These are phyloP conservation scores for Colletotrichum graminicola DNA, from an alignment of 2,329 filamentous ascomycete species.

Conservation along the genomic window DNA sequence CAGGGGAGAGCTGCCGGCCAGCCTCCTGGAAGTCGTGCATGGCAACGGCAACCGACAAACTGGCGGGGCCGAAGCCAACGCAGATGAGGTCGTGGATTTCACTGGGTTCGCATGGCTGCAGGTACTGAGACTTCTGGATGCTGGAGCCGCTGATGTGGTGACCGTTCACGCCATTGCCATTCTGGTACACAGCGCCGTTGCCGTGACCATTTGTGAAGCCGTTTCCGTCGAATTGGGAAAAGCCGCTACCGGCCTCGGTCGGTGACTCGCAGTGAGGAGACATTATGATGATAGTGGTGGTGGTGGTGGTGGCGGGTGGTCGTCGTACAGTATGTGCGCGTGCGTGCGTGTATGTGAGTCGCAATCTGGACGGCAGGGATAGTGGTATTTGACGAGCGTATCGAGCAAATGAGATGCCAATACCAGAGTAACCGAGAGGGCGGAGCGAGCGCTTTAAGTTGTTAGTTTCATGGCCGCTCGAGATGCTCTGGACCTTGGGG, in stretches of 20 bases:
- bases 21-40: constrained; percentile 81
- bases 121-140: constrained; percentile 52
- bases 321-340: not conserved
- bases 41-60: constrained; percentile 88
- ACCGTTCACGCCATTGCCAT: constrained; percentile 38
- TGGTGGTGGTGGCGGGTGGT: constrained; percentile 1
- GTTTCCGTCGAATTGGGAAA: constrained; percentile 43
- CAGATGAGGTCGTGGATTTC: constrained; percentile 88
- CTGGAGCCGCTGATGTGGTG: constrained; percentile 22
- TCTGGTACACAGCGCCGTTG: constrained; percentile 31
- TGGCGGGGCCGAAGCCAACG: constrained; percentile 93
- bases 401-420: constrained; percentile 22
- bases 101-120: constrained; percentile 67
- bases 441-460: constrained; percentile 34
- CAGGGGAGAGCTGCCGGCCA: constrained; percentile 57
- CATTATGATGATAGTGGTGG: constrained; percentile 46
- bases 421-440: constrained; percentile 21
- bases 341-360: constrained; percentile 3
- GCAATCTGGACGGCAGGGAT: constrained; percentile 20
- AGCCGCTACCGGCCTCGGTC: constrained; percentile 41
- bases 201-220: constrained; percentile 42
- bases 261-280: constrained; percentile 53
- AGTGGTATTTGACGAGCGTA: constrained; percentile 13
- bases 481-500: constrained; percentile 20
- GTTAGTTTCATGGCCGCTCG: constrained; percentile 28